phyloP scores from a whole-genome alignment of 2,329 filamentous ascomycete genomes.

The Rugonectria rugulosa region DNA sequence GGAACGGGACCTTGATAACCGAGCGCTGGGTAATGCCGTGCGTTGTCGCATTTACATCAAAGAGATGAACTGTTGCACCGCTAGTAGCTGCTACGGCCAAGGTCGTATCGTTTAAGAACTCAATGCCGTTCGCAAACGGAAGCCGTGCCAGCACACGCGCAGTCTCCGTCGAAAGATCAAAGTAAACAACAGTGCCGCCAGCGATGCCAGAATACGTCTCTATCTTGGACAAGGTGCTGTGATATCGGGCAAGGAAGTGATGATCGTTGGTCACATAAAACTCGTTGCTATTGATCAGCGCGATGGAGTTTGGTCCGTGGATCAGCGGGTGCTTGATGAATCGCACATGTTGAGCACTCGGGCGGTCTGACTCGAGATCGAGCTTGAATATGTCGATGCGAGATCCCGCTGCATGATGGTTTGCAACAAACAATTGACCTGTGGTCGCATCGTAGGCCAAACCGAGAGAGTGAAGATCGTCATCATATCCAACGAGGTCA shows the following conservation, averaged over 20 bases:
- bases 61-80: slow-evolving; percentile 22
- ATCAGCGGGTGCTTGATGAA: slow-evolving; percentile 50
- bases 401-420: slow-evolving; percentile 45
- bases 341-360: slow-evolving; percentile 40
- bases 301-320: slow-evolving; percentile 49
- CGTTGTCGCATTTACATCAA: slow-evolving; percentile 6
- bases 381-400: slow-evolving; percentile 51
- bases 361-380: slow-evolving; percentile 39
- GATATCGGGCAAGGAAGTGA: slow-evolving; percentile 39
- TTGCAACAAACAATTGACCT: slow-evolving; percentile 47
- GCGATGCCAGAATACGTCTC: slow-evolving; percentile 47
- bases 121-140: slow-evolving; percentile 53
- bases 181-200: slow-evolving; percentile 46
- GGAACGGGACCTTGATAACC: slow-evolving; percentile 42
- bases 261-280: slow-evolving; percentile 54
- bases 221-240: slow-evolving; percentile 35
- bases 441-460: slow-evolving; percentile 47
- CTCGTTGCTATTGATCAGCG: slow-evolving; percentile 43
- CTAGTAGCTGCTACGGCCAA: slow-evolving; percentile 48
- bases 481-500: slow-evolving; percentile 30
- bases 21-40: slow-evolving; percentile 4
- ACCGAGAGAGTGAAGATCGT: slow-evolving; percentile 49
- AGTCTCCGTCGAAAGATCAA: slow-evolving; percentile 30
- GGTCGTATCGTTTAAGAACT: slow-evolving; percentile 48
- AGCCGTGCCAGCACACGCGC: slow-evolving; percentile 41